Conservation (phyloP, 1,139 yeast genomes). For the Pichia sp. region DNA sequence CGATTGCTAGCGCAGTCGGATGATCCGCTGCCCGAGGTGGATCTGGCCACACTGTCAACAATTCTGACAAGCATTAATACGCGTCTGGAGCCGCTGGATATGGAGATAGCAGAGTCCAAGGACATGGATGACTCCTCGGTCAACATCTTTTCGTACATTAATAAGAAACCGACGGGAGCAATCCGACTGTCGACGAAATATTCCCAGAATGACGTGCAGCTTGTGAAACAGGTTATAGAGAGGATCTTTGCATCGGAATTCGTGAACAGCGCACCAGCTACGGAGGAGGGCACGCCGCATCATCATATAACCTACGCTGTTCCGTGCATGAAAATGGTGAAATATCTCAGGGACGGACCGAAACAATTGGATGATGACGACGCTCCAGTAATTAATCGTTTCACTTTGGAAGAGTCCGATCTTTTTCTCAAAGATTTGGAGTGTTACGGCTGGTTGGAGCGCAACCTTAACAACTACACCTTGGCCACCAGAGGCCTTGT, state of each 20-base stretch:
- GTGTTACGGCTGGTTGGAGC: conserved; percentile 51
- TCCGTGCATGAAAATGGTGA: conserved; percentile 17
- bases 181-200: conserved; percentile 42
- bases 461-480: conserved; percentile 27
- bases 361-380: conserved; percentile 1
- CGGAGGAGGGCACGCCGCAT: not conserved
- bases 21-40: conserved; percentile 11
- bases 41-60: not conserved
- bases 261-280: conserved; percentile 4
- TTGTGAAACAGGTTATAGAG: conserved; percentile 48
- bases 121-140: conserved; percentile 35
- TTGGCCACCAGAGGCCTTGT: conserved; percentile 41
- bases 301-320: conserved; percentile 14
- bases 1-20: not conserved
- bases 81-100: conserved; percentile 40
- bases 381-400: conserved; percentile 12
- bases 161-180: conserved; percentile 39
- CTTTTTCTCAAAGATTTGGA: conserved; percentile 39
- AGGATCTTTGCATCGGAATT: conserved; percentile 30
- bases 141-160: conserved; percentile 40
- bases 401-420: conserved; percentile 30
- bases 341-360: conserved; percentile 13
- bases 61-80: conserved; percentile 24
- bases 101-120: conserved; percentile 40
- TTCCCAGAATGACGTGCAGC: conserved; percentile 45